Base-by-base conservation (phyloP, 2,329 filamentous ascomycete species). In the Neonectria coccinea region DNA sequence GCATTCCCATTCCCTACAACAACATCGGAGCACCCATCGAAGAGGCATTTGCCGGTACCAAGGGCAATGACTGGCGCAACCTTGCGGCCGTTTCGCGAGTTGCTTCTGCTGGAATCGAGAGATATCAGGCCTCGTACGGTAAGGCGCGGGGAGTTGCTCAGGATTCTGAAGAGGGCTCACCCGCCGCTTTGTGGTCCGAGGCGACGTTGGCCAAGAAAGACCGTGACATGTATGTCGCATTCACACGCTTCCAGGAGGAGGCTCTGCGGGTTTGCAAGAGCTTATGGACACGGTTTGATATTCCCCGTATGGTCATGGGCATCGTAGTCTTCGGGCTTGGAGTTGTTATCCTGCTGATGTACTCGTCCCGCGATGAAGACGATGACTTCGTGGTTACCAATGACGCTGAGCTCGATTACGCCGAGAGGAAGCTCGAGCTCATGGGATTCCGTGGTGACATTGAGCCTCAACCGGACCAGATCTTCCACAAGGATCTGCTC, bases 1-100 rank as follows among this genome's bases (percentile, higher is more conserved):
- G 96, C 9, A 86, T 97, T 65, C 95, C 96, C 0, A 94, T 99
- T 65, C 96, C 96, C 0, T 99, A 93, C 83, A 99, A 98, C 78
- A 99, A 96, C 75, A 86, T 99, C 7, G 96, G 96, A 55, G 89
- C 88, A 7, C 96, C 96, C 0, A 97, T 99, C 66, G 92, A 97
- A 70, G 96, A 99, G 79, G 94, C 94, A 3, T 99, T 99, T 79
- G 85, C 91, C 18, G 92, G 92, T 1, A 79, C 82, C 2, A 84
- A 86, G 22, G 91, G 91, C 31, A 85, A 87, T 36, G 86, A 93
- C 65, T 96, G 91, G 87, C 83, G 88, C 51, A 96, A 92, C 69
- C 82, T 99, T 45, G 92, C 92, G 0, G 83, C 86, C 3, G 94
- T 94, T 1, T 92, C 91, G 57, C 89, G 91, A 27, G 82, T 97